phyloP scores from a whole-genome alignment of 352 stramenopile species.

The Thraustotheca clavata region DNA sequence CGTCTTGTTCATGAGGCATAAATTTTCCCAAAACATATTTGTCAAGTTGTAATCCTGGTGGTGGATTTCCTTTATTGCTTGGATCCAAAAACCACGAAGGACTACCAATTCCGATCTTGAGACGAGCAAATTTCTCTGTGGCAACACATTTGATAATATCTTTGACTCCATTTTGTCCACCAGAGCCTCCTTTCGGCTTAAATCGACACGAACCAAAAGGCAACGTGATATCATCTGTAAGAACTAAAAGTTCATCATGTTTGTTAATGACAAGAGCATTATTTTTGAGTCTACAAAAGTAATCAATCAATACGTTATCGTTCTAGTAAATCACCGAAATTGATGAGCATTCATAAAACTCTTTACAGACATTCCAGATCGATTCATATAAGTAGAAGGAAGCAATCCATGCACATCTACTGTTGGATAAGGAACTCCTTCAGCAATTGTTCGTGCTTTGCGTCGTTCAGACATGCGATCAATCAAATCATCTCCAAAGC shows the following conservation, averaged over 20 bases:
- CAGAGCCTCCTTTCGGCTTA: slow-evolving; percentile 62
- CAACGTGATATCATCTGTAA: slow-evolving; percentile 71
- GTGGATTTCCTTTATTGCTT: slow-evolving; percentile 35
- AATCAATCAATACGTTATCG: background rate
- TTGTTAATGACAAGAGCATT: slow-evolving; percentile 68
- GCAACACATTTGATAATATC: slow-evolving; percentile 81
- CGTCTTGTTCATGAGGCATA: slow-evolving; percentile 68
- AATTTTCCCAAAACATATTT: slow-evolving; percentile 75
- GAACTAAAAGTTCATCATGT: slow-evolving; percentile 76
- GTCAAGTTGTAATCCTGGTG: slow-evolving; percentile 71
- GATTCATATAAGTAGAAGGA: slow-evolving; percentile 82
- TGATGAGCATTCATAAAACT: slow-evolving; percentile 72
- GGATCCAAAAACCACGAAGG: slow-evolving; percentile 61
- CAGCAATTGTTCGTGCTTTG: slow-evolving; percentile 60
- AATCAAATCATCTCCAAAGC: slow-evolving; percentile 63
- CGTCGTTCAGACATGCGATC: slow-evolving; percentile 60
- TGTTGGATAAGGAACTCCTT: slow-evolving; percentile 58
- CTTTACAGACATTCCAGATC: slow-evolving; percentile 60
- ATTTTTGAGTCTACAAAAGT: slow-evolving; percentile 46
- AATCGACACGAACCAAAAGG: slow-evolving; percentile 78
- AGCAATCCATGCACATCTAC: slow-evolving; percentile 73
- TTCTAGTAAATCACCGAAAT: slow-evolving; percentile 32
- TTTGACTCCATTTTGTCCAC: slow-evolving; percentile 71
- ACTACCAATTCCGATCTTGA: slow-evolving; percentile 72
- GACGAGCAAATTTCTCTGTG: slow-evolving; percentile 70